A percentile compares a stretch with the other conserved stretches of the same genome.
Evolutionary conservation across 2,329 filamentous ascomycete species (phyloP).

Genomic region (Cladorrhinum sp.): DNA sequence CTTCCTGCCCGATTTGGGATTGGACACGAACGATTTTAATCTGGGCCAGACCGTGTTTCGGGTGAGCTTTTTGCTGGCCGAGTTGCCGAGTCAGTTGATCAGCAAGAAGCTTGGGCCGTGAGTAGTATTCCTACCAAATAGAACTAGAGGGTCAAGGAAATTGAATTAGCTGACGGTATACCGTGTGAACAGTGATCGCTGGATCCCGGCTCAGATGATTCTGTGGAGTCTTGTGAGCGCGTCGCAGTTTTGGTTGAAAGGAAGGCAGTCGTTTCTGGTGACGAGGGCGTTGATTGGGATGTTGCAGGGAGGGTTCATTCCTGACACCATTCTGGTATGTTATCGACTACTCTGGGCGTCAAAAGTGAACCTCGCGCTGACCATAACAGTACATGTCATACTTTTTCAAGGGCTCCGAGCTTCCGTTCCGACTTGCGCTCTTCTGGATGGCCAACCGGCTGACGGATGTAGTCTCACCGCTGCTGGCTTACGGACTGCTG

Average conservation of each 20-base stretch:
- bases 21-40: conserved; percentile 17
- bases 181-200: conserved; percentile 19
- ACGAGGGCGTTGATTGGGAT: conserved; percentile 41
- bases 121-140: background rate
- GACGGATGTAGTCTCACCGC: conserved; percentile 48
- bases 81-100: conserved; percentile 15
- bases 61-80: conserved; percentile 11
- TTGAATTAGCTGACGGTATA: no score
- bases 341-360: no score
- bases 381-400: conserved; percentile 56
- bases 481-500: conserved; percentile 53
- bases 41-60: conserved; percentile 12
- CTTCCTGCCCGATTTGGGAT: conserved; percentile 17
- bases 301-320: conserved; percentile 40
- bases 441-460: conserved; percentile 63
- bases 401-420: conserved; percentile 65
- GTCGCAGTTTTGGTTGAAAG: conserved; percentile 41
- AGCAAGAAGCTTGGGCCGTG: conserved; percentile 13
- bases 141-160: no score
- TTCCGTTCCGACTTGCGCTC: conserved; percentile 60
- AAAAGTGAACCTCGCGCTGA: no score
- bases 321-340: conserved; percentile 48
- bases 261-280: conserved; percentile 40
- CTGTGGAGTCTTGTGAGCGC: conserved; percentile 20
- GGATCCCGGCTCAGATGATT: conserved; percentile 28